Conservation (phyloP, 768 basidiomycete genomes). For the Filobasidium wieringae region DNA sequence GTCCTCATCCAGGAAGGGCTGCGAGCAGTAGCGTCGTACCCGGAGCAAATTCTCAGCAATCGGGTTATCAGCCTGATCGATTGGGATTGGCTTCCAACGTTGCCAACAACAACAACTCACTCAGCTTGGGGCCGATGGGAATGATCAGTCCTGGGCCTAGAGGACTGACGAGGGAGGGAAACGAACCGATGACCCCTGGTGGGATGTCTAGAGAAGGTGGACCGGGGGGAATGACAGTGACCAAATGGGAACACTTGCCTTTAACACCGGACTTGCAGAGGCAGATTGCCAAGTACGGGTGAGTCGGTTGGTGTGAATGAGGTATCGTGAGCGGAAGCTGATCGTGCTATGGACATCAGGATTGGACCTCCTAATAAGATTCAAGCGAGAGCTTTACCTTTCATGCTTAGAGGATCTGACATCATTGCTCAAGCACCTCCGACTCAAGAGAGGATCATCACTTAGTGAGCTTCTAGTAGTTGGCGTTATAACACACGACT, state of each 20-base stretch:
- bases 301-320: constrained; percentile 31
- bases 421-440: constrained; percentile 99
- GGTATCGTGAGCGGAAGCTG: not conserved
- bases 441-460: constrained; percentile 94
- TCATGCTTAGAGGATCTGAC: constrained; percentile 71
- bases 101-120: not conserved
- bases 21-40: constrained; percentile 7
- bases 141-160: constrained; percentile 6
- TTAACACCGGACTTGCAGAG: constrained; percentile 76
- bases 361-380: constrained; percentile 98
- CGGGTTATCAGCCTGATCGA: not conserved
- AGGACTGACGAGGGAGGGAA: not conserved
- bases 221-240: constrained; percentile 56
- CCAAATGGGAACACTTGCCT: constrained; percentile 90
- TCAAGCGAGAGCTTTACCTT: constrained; percentile 90
- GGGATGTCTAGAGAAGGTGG: not conserved
- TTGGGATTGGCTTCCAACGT: not conserved
- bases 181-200: constrained; percentile 9
- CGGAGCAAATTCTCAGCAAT: not conserved
- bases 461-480: constrained; percentile 46
- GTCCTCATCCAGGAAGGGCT: constrained; percentile 3
- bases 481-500: not conserved
- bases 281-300: constrained; percentile 90
- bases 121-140: not conserved
- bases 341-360: constrained; percentile 39